Base-by-base conservation (phyloP, 164 flowering plant species). In the Magnolia changhungtana region DNA sequence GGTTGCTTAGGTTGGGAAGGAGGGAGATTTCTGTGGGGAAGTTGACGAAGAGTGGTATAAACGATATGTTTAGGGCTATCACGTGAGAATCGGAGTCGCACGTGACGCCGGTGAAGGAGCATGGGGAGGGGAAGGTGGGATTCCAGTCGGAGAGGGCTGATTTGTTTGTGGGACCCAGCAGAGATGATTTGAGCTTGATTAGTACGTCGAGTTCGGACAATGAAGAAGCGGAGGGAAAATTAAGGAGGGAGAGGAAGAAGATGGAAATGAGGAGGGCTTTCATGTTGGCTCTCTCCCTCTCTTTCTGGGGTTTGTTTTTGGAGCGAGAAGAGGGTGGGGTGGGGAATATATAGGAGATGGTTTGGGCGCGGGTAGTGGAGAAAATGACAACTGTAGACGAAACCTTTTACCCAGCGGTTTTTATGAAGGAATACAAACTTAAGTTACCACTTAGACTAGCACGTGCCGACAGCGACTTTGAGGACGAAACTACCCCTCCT, bases 81-180 rank as follows among this genome's bases (percentile, higher is more conserved):
- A 96, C 98, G 3, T 89, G 84, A 0, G 70, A 77, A 6, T 87
- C 80, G 1, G 29, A 72, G 75, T 90, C 87, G 77, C 99, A 96
- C 0, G 84, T 18, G 59, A 96, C 91, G 8, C 99, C 99, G 23
- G 89, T 73, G 77, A 93, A 92, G 8, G 78, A 77, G 78, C 98
- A 96, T 74, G 92, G 95, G 1, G 82, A n/a, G 2, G 81, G 69
- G 3, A 85, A 74, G 11, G 79, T 45, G 6, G 49, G 11, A 1
- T 50, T 65, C 98, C 98, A 95, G 82, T 92, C 91, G 1, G 77
- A 75, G 8, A 95, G 90, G 0, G 82, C 91, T 0, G 87, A 76
- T 29, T 84, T 83, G 2, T 80, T 52, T 45, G 85, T 83, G 1
- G 81, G 86, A 0, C 81, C 88, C 8, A 81, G 51, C 76, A 92